Evolutionary conservation across 2,329 filamentous ascomycete species (phyloP).

Genomic region (Calonectria honghensis): DNA sequence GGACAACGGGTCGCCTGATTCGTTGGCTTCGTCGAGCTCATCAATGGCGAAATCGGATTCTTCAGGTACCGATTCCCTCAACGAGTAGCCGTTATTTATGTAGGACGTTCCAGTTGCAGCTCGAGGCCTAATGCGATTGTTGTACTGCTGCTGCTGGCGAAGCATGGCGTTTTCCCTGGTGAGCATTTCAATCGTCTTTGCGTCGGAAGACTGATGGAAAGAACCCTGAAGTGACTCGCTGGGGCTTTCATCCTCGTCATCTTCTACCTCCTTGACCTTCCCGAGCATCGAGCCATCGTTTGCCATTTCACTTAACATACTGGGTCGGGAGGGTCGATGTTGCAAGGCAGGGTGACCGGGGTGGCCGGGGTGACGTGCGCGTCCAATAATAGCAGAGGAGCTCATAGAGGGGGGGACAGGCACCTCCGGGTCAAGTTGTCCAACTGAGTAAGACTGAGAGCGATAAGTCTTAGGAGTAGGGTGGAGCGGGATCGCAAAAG

Average conservation of each 20-base stretch:
- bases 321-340: constrained; percentile 86
- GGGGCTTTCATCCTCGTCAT: constrained; percentile 77
- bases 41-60: constrained; percentile 84
- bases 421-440: constrained; percentile 85
- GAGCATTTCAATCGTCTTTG: constrained; percentile 78
- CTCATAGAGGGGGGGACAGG: constrained; percentile 64
- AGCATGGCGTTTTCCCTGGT: constrained; percentile 78
- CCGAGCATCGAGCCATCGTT: constrained; percentile 77
- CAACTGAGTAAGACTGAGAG: constrained; percentile 97
- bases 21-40: constrained; percentile 78
- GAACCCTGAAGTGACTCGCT: constrained; percentile 70
- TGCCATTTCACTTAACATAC: constrained; percentile 84
- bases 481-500: constrained; percentile 90
- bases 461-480: constrained; percentile 94
- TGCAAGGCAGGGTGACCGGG: constrained; percentile 76
- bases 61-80: constrained; percentile 77
- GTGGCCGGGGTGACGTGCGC: constrained; percentile 77
- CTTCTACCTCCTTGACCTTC: constrained; percentile 82
- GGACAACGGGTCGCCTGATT: constrained; percentile 67
- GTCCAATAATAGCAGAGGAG: constrained; percentile 70
- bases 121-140: constrained; percentile 73
- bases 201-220: constrained; percentile 73
- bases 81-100: constrained; percentile 73
- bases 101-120: constrained; percentile 75
- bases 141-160: constrained; percentile 68